Conservation (phyloP, 176 grass and related monocot genomes). For the Phoenix roebelenii region DNA sequence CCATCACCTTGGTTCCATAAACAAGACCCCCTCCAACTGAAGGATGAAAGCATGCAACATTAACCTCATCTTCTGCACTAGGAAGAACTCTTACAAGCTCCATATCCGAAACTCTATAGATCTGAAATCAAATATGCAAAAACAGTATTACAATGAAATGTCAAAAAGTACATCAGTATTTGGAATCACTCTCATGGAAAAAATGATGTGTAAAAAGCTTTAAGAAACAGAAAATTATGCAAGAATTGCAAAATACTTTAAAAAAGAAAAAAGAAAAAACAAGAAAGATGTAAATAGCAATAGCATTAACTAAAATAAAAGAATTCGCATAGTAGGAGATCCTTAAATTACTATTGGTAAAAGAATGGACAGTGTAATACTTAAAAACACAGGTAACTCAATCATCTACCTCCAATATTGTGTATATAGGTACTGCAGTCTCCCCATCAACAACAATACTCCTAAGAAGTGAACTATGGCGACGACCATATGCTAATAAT, state of each 20-base stretch:
- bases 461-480: slow-evolving; percentile 84
- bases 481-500: slow-evolving; percentile 93
- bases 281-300: too few species aligned
- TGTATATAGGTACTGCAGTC: slow-evolving; percentile 85
- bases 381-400: neutral
- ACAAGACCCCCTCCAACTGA: slow-evolving; percentile 77
- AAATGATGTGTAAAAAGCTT: too few species aligned
- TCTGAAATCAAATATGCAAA: slow-evolving; percentile 26
- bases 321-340: too few species aligned
- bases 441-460: slow-evolving; percentile 83
- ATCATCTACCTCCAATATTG: slow-evolving; percentile 81
- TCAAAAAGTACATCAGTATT: too few species aligned
- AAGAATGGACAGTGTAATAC: too few species aligned
- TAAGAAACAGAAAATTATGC: too few species aligned
- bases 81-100: slow-evolving; percentile 89
- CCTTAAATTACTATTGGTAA: too few species aligned
- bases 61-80: slow-evolving; percentile 87
- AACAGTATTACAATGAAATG: neutral
- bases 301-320: too few species aligned
- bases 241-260: too few species aligned
- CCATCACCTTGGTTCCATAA: slow-evolving; percentile 86
- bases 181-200: too few species aligned
- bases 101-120: slow-evolving; percentile 99
- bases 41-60: slow-evolving; percentile 96
- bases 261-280: neutral